A percentile compares a stretch with the other conserved stretches of the same genome.
phyloP scores from a whole-genome alignment of 1,284 basidiomycete genomes.

The Rhodotorula sp. region DNA sequence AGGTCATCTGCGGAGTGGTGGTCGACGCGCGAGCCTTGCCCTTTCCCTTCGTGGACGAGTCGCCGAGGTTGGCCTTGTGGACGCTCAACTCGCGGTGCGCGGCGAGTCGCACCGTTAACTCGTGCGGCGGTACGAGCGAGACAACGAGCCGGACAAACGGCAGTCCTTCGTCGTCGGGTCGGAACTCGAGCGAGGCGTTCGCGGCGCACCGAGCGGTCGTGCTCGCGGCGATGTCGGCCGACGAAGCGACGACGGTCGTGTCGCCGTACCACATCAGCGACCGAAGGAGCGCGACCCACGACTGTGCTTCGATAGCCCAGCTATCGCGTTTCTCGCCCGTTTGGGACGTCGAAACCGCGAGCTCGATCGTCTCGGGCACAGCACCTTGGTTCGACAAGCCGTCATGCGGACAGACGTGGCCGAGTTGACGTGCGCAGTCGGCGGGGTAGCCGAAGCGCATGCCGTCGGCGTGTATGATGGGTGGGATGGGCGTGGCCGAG shows the following conservation, averaged over 20 bases:
- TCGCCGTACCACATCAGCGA: conserved; percentile 40
- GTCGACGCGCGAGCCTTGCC: conserved; percentile 3
- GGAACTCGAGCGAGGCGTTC: conserved; percentile 26
- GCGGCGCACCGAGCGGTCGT: conserved; percentile 24
- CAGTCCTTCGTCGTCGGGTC: conserved; percentile 22
- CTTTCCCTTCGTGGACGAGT: conserved; percentile 9
- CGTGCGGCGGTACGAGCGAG: conserved; percentile 14
- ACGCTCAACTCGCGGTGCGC: conserved; percentile 19
- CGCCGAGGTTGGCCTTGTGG: not conserved
- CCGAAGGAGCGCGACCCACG: conserved; percentile 26
- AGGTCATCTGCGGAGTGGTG: not conserved
- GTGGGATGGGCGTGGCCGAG: not conserved
- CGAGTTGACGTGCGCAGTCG: conserved; percentile 23
- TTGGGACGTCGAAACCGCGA: not conserved
- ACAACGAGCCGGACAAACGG: conserved; percentile 26
- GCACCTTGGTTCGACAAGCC: not conserved
- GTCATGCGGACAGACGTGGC: conserved; percentile 22
- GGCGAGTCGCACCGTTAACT: not conserved
- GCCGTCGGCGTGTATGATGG: conserved; percentile 17
- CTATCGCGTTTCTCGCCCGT: not conserved
- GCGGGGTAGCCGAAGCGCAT: conserved; percentile 29
- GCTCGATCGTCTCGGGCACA: conserved; percentile 20
- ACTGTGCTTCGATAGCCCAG: conserved; percentile 31
- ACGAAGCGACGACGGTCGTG: conserved; percentile 13
- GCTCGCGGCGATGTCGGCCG: conserved; percentile 8